Base-by-base conservation (phyloP, 805 yeast genomes). In the Yamadazyma insecticola region DNA sequence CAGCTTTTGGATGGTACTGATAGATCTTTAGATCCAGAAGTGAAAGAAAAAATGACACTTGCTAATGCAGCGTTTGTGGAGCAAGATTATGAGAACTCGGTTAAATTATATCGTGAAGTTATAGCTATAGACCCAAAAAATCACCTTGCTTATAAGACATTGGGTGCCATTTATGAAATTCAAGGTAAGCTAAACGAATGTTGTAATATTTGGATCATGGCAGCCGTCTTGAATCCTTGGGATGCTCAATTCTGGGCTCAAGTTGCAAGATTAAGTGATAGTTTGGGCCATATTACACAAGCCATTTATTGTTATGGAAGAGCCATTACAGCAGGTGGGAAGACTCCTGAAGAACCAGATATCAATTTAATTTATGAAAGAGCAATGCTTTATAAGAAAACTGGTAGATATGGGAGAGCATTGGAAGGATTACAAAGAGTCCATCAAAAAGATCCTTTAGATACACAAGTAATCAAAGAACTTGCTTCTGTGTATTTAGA, bases 1-100 rank as follows among this genome's bases (percentile, higher is more conserved):
- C 60, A 55, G 39, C 53, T 63, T 43, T 55, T 50, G 48, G 35
- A 48, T 16, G 39, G 37, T 16, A 24, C 69, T 14, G 48, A 59
- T 21, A 58, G 63, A 28, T 73, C 73, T 10, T 44, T 76, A 39
- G 80, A 80, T 43, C 96, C 89, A 0, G 95, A 84, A 51, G 83
- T 86, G 3, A 67, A 80, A 28, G 62, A 67, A 22, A 50, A 79
- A 33, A 53, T 86, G 14, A 78, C 90, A 7, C 67, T 69, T 42
- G 96, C 95, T 1, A 83, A 86, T 47, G 88, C 80, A 44, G 84
- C 87, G 0, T 88, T 80, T 63, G 95, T 83, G 1, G 51, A 71
- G 18, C 70, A 70, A 29, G 81, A 82, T 45, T 67, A 73, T 13
- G 73, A 69, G 18, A 66, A 60, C 1, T 90, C 94, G 0, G 70